Percentiles rank a stretch among this genome's conserved stretches.
These are phyloP conservation scores for Geranium incanum DNA, from an alignment of 441 rosid genomes.

Conservation along the genomic window DNA sequence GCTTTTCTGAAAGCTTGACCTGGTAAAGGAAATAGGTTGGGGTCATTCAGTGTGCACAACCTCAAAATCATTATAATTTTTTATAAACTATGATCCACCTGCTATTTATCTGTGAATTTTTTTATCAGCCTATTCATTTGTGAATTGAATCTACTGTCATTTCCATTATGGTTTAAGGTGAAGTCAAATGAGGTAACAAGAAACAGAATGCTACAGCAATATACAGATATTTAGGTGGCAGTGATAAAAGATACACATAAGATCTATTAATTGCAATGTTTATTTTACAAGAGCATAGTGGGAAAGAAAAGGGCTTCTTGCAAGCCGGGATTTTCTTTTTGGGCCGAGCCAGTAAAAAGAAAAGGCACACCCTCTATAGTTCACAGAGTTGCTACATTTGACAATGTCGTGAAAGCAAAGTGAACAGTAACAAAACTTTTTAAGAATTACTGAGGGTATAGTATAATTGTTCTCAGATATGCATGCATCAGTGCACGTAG, in stretches of 20 bases:
- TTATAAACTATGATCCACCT: not conserved
- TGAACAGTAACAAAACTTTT: too few relatives aligned
- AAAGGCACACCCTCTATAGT: too few relatives aligned
- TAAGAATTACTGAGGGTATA: not conserved
- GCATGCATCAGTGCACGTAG: not conserved
- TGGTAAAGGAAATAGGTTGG: slow-evolving; percentile 21
- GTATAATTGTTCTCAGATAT: not conserved
- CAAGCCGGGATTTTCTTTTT: too few relatives aligned
- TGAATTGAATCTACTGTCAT: not conserved
- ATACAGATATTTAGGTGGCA: not conserved
- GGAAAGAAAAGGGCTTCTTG: too few relatives aligned
- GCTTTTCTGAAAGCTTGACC: slow-evolving; percentile 75
- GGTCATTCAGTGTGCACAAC: slow-evolving; percentile 6
- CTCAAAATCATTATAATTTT: not conserved
- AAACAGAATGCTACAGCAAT: not conserved
- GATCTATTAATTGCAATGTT: not conserved
- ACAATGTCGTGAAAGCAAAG: too few relatives aligned
- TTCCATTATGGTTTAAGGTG: not conserved
- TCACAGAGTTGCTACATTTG: too few relatives aligned
- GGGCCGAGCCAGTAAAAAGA: too few relatives aligned
- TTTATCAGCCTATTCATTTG: not conserved
- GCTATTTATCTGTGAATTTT: not conserved
- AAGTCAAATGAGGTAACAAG: slow-evolving; percentile 4
- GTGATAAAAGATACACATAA: not conserved
- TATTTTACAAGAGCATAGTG: too few relatives aligned